Evolutionary conservation across 768 basidiomycete species (phyloP), one percentile per base, ranked within the genome.

Genomic region (Lentinula sp.): DNA sequence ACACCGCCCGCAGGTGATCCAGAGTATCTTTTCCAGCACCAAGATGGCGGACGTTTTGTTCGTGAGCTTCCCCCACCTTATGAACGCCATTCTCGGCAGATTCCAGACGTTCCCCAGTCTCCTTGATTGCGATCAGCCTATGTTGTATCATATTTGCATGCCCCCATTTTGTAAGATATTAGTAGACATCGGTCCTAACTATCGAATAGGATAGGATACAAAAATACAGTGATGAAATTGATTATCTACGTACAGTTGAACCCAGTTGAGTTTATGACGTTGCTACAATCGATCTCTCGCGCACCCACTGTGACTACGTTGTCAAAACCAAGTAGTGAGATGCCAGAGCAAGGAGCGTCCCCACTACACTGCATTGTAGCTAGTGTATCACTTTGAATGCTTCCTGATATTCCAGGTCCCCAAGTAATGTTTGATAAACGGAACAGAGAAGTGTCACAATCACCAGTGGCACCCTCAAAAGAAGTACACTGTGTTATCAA

Each of bases 61-160:
- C 74, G 72, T 32, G 77, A 78, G 60, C 68, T 76, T 0, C 77
- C 77, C 8, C 77, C 77, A 32, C 77, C 77, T 3, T 78, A 79
- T 59, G 72, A 76, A 48, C 66, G 65, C 41, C 43, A 36, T 32
- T 60, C 37, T 51, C 48, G 49, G 35, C 59, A 41, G 6, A 37
- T 10, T 9, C 41, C 55, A 3, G 55, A 56, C 9, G 55, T 56
- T 8, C 55, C 37, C 10, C 39, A 43, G 13, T 56, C 28, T 28
- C 55, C 55, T 42, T 56, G 39, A 43, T 56, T 32, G 23, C 9
- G 20, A 12, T n/a, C 23, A 7, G 15, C 37, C 12, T 55, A 15
- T 55, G 37, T 18, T 9, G 18, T n/a, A 6, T 20, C 36, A 12
- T 55, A 10, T 18, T 6, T 42, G 28, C 28, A 28, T 28, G 28